phyloP scores from a whole-genome alignment of 2,329 filamentous ascomycete genomes.

The Exophiala oligosperma region DNA sequence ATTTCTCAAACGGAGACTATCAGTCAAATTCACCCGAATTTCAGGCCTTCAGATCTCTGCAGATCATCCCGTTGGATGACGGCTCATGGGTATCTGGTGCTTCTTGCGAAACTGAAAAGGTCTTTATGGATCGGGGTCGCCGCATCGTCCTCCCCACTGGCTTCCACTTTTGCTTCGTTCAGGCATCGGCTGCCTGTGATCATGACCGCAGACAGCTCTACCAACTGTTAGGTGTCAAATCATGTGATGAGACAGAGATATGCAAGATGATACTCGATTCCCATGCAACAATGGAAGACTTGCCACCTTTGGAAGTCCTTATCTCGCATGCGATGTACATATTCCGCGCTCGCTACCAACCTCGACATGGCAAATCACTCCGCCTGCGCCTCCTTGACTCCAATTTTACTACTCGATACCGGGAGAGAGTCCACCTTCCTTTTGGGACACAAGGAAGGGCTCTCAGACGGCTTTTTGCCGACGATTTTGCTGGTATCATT shows the following conservation, averaged over 20 bases:
- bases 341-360: neutral
- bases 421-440: slow-evolving; percentile 6
- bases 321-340: too few relatives aligned
- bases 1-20: slow-evolving; percentile 1
- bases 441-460: slow-evolving; percentile 9
- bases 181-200: slow-evolving; percentile 3
- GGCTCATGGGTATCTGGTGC: slow-evolving; percentile 10
- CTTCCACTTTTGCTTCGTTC: slow-evolving; percentile 10
- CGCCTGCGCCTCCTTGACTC: slow-evolving; percentile 7
- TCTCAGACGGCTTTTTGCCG: slow-evolving; percentile 12
- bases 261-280: slow-evolving; percentile 12
- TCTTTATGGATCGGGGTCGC: slow-evolving; percentile 6
- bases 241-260: slow-evolving; percentile 14
- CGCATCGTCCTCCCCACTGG: slow-evolving; percentile 7
- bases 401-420: slow-evolving; percentile 4
- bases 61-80: slow-evolving; percentile 11
- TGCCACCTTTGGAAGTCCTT: neutral
- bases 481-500: slow-evolving; percentile 6
- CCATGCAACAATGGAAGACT: neutral
- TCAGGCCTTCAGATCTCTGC: slow-evolving; percentile 4
- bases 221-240: slow-evolving; percentile 10
- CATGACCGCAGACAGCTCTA: slow-evolving; percentile 8
- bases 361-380: slow-evolving; percentile 1
- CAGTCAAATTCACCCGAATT: slow-evolving; percentile 4
- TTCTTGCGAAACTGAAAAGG: neutral